Percentiles rank a stretch among this genome's conserved stretches.
phyloP scores from a whole-genome alignment of 129 eudicot species.

The Artemisia annua region DNA sequence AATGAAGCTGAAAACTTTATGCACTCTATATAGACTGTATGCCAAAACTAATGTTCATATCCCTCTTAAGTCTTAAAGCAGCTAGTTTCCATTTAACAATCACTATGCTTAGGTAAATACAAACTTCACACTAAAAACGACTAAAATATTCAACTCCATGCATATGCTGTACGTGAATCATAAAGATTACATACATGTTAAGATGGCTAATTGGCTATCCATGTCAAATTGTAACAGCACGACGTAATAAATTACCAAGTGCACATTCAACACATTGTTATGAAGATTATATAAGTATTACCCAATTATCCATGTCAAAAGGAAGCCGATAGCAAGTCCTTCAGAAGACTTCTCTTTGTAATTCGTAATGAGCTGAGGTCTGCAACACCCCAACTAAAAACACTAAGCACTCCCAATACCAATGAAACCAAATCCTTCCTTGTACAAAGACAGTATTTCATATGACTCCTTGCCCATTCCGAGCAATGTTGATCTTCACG shows the following conservation, averaged over 20 bases:
- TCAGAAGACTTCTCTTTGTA: conserved; percentile 56
- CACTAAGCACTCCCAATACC: conserved; percentile 59
- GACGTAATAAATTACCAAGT: background rate
- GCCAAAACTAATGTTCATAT: background rate
- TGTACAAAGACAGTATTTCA: conserved; percentile 62
- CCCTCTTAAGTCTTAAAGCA: no score
- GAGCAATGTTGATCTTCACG: conserved; percentile 50
- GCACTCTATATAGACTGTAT: background rate
- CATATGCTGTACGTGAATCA: background rate
- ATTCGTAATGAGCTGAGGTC: conserved; percentile 79
- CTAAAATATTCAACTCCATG: background rate
- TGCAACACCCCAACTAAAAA: conserved; percentile 69
- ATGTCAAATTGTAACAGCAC: background rate
- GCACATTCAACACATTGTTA: background rate
- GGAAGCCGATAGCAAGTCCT: conserved; percentile 66
- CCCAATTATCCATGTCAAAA: conserved; percentile 76
- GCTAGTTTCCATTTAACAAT: background rate
- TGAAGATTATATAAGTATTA: conserved; percentile 21
- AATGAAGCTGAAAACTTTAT: conserved; percentile 6
- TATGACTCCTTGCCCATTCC: conserved; percentile 51
- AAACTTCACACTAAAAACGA: background rate
- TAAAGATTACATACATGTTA: background rate
- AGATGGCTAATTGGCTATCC: background rate
- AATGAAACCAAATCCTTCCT: conserved; percentile 56
- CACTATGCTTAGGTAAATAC: background rate